Evolutionary conservation across 768 basidiomycete species (phyloP), one percentile per base, ranked within the genome.

Genomic region (Trametes villosa): DNA sequence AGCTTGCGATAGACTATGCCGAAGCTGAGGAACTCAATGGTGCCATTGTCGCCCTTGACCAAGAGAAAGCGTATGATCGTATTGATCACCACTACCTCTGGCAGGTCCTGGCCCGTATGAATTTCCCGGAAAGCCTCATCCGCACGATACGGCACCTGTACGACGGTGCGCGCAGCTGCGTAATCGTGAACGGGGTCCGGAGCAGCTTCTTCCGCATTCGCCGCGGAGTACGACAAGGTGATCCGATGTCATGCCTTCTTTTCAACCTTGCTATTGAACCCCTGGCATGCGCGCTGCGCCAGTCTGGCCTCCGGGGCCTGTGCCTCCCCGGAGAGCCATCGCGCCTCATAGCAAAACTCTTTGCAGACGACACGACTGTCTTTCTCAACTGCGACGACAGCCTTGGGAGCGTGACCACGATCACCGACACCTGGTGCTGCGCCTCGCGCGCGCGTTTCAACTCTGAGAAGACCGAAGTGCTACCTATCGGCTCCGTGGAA

Each of bases 391-490:
- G 69, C 36, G 9, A 57, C 0, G 77, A 81, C 45, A 50, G 65
- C 9, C 72, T 72, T 11, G 45, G 51, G 0, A 53, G 52, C 0
- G 71, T 82, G 0, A 34, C 64, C 2, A 1, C 30, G 0, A 69
- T 79, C 1, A 76, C 81, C 0, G 24, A 70, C 0, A 45, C 31
- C 0, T 83, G 81, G 81, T 83, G 78, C 60, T 22, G 20, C 0
- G 77, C 73, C 6, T 76, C 77, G 8, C 66, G 71, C 0, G 80
- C 79, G 0, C 76, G 75, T 38, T 81, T 81, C 62, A 81, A 81
- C 78, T 0, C 70, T n/a, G n/a, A n/a, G n/a, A n/a, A n/a, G n/a
- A n/a, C n/a, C n/a, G n/a, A 75, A 36, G 63, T 79, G 0, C 68
- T 80, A 1, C 78, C 76, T 8, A 15, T 36, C 8, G 34, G 34